Conservation (phyloP, 2,329 filamentous ascomycete species). For the Myriosclerotinia scirpicola region DNA sequence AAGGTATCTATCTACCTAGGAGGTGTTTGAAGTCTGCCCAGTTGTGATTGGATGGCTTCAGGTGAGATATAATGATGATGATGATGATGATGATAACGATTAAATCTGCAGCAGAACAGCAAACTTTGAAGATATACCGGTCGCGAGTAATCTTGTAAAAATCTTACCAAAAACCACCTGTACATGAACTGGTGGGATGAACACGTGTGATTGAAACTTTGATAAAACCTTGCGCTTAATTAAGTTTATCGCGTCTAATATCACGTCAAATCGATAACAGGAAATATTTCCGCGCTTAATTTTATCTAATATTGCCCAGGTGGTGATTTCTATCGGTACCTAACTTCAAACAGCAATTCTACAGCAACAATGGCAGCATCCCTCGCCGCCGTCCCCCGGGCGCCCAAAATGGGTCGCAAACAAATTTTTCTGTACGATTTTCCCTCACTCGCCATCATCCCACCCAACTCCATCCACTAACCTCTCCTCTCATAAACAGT, state of each 20-base stretch:
- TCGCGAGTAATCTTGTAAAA: no score
- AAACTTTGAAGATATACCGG: no score
- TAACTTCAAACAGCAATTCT: constrained; percentile 8
- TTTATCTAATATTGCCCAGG: constrained; percentile 9
- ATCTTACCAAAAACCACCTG: no score
- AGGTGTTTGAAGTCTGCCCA: no score
- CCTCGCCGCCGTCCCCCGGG: constrained; percentile 23
- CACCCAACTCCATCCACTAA: constrained; percentile 14
- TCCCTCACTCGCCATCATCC: constrained; percentile 20
- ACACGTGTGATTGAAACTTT: neutral
- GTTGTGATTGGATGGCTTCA: no score
- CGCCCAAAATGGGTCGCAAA: constrained; percentile 50
- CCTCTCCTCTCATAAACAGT: constrained; percentile 48
- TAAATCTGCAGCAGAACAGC: no score
- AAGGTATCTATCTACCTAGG: no score
- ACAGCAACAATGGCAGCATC: constrained; percentile 29
- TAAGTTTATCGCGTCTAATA: neutral
- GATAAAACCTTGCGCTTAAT: no score
- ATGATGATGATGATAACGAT: no score
- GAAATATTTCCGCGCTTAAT: constrained; percentile 9
- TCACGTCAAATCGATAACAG: constrained; percentile 4
- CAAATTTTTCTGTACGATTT: constrained; percentile 54
- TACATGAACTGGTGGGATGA: neutral
- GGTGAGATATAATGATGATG: no score
- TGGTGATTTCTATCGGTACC: constrained; percentile 15